phyloP scores from a whole-genome alignment of 345 rosid species.

The Eucalyptus regnans region DNA sequence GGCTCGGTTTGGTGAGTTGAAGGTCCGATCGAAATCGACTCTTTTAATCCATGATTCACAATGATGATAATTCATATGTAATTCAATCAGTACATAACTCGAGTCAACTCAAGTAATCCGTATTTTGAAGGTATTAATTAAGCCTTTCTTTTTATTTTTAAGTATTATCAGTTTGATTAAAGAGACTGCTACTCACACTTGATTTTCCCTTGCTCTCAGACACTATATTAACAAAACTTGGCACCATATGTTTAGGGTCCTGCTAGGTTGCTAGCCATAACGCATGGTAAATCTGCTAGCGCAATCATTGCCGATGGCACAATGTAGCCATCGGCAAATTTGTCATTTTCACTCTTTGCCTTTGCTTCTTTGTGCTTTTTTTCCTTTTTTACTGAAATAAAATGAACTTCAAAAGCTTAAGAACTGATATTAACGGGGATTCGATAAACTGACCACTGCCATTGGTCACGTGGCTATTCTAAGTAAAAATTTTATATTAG shows the following conservation, averaged over 20 bases:
- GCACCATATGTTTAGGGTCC: background rate
- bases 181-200: background rate
- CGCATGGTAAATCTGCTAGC: background rate
- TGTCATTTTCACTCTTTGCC: background rate
- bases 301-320: background rate
- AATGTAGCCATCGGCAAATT: background rate
- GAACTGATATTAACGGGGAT: background rate
- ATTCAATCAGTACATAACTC: background rate
- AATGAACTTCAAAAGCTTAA: background rate
- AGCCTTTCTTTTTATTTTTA: accelerated
- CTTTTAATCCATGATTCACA: background rate
- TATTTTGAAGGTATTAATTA: background rate
- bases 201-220: background rate
- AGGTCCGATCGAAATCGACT: background rate
- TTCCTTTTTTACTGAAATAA: accelerated
- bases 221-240: background rate
- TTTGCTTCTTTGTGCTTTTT: background rate
- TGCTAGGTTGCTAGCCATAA: background rate
- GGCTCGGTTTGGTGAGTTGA: background rate
- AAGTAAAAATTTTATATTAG: background rate
- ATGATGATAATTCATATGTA: background rate
- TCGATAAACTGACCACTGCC: background rate
- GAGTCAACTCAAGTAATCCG: background rate
- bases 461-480: background rate
- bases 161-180: background rate